Evolutionary conservation across 805 yeast species (phyloP), one percentile per base, ranked within the genome.

Genomic region (Wickerhamiella galacta): DNA sequence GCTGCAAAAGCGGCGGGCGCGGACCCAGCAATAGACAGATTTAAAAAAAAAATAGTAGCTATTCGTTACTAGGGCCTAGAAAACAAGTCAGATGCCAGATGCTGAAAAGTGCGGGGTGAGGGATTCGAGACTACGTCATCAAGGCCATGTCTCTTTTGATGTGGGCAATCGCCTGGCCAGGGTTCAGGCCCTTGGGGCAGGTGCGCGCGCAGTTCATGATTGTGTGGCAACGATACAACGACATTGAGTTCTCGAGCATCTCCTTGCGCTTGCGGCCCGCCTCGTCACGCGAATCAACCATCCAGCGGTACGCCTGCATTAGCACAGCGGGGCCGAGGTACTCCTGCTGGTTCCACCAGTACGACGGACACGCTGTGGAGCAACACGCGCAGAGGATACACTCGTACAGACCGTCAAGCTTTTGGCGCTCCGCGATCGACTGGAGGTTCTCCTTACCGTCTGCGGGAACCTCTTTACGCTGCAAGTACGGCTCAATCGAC

Each of bases 341-440:
- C 66, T 90, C 93, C 62, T 85, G 93, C 64, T 82, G 94, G 64
- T 90, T 90, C 98, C 98, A 90, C 98, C 98, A 90, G 70, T 90
- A 90, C 3, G 96, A 85, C 34, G 98, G 98, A 66, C 98, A 90
- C 14, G 96, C 75, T 33, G 98, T 90, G 22, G 95, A 85, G 62
- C 98, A 87, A 64, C 98, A 85, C 8, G 98, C 98, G 66, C 98
- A 87, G 54, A 87, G 66, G 51, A 87, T 87, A 68, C 98, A 87
- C 64, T 87, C 96, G 64, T 87, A 87, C 46, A 90, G 63, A 36
- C 98, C 98, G 58, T 90, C 96, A 53, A 87, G 69, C 64, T 90
- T 90, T 61, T 77, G 81, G 63, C 98, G 76, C 64, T 90, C 98
- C 44, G 66, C 93, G 43, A 81, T 70, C 47, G 81, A 66, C 65